Evolutionary conservation across 768 basidiomycete genomes (phyloP).

Genomic region (Phallus indusiatus): DNA sequence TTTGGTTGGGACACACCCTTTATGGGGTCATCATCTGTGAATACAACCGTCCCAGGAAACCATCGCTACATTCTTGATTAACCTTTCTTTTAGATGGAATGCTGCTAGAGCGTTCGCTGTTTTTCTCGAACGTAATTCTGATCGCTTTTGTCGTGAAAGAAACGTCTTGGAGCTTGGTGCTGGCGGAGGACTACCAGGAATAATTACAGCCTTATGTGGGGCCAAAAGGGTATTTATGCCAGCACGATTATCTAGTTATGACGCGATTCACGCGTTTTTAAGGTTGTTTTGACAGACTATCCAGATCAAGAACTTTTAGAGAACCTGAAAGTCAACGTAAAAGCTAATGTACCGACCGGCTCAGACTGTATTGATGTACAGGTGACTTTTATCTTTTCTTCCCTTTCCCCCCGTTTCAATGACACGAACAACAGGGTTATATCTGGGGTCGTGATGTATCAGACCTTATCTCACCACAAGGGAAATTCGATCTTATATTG

Average conservation of each 20-base stretch:
- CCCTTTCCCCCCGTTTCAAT: background rate
- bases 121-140: slow-evolving; percentile 48
- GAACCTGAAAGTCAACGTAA: slow-evolving; percentile 66
- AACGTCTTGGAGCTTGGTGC: slow-evolving; percentile 85
- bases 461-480: slow-evolving; percentile 15
- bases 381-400: slow-evolving; percentile 26
- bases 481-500: slow-evolving; percentile 66
- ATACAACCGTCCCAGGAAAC: slow-evolving; percentile 9
- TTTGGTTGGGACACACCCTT: slow-evolving; percentile 69
- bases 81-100: slow-evolving; percentile 65
- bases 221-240: slow-evolving; percentile 35
- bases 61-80: background rate
- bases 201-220: slow-evolving; percentile 63
- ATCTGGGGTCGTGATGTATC: slow-evolving; percentile 64
- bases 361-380: slow-evolving; percentile 21
- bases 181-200: slow-evolving; percentile 80
- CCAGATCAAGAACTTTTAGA: slow-evolving; percentile 68
- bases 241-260: background rate
- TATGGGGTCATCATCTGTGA: slow-evolving; percentile 78
- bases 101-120: slow-evolving; percentile 64
- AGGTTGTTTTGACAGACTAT: slow-evolving; percentile 90
- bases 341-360: slow-evolving; percentile 36
- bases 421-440: slow-evolving; percentile 47
- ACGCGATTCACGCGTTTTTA: background rate
- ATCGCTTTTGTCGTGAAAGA: slow-evolving; percentile 32